These are phyloP conservation scores for Thraustotheca clavata DNA, from an alignment of 352 stramenopile genomes.

Conservation along the genomic window DNA sequence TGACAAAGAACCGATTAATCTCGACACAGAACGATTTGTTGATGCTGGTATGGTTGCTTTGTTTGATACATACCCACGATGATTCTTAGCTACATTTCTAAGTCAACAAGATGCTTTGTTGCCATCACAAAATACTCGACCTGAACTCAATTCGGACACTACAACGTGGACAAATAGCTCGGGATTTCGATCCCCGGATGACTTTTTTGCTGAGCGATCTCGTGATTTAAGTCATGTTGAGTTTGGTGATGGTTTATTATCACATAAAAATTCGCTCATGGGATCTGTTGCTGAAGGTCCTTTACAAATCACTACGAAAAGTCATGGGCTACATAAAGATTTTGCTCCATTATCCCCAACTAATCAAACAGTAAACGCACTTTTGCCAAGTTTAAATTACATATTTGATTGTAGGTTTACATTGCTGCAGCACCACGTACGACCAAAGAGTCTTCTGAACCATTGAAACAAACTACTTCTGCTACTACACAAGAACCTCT, in stretches of 20 bases:
- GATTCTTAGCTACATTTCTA: not conserved
- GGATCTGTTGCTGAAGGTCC: too few relatives aligned
- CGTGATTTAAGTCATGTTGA: constrained; percentile 7
- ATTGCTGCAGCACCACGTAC: too few relatives aligned
- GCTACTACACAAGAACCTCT: not conserved
- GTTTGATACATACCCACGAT: not conserved
- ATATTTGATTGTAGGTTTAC: too few relatives aligned
- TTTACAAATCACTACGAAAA: too few relatives aligned
- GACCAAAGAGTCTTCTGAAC: too few relatives aligned
- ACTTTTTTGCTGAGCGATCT: constrained; percentile 16
- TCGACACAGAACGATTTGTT: constrained; percentile 13
- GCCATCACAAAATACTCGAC: not conserved
- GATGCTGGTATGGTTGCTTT: constrained; percentile 2
- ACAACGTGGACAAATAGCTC: not conserved
- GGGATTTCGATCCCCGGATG: not conserved
- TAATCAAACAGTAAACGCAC: too few relatives aligned
- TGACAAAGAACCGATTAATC: not conserved
- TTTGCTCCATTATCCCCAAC: too few relatives aligned
- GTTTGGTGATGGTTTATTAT: not conserved
- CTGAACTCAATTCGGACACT: not conserved
- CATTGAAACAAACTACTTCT: not conserved
- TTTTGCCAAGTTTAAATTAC: too few relatives aligned
- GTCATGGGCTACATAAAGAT: too few relatives aligned
- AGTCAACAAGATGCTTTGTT: not conserved
- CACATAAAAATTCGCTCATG: not conserved